Conservation (phyloP, 176 grass and related monocot species). For the Oryza meyeriana region DNA sequence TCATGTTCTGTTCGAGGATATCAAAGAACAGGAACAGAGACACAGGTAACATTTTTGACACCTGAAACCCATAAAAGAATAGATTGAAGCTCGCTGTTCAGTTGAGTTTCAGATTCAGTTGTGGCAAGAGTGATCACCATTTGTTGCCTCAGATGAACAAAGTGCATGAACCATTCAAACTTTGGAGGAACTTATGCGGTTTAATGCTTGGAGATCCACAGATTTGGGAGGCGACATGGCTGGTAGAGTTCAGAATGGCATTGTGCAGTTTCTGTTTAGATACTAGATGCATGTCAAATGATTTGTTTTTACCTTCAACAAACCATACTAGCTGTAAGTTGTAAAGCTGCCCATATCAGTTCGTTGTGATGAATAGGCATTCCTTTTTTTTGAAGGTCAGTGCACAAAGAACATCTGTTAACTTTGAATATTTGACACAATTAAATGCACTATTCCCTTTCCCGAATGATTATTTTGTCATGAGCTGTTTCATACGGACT, state of each 20-base stretch:
- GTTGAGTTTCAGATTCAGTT: neutral
- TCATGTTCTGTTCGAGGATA: conserved; percentile 98
- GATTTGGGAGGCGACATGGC: conserved; percentile 4
- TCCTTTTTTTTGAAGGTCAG: neutral
- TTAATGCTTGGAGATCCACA: neutral
- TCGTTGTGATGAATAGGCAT: conserved; percentile 7
- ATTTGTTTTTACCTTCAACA: neutral
- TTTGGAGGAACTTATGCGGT: neutral
- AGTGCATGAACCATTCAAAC: neutral
- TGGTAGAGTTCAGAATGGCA: conserved; percentile 14
- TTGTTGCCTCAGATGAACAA: conserved; percentile 39
- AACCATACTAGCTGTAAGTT: conserved; percentile 29
- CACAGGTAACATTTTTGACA: conserved; percentile 28
- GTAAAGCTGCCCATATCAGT: conserved; percentile 36
- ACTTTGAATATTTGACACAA: neutral
- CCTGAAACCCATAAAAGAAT: conserved; percentile 19
- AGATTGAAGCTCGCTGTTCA: neutral
- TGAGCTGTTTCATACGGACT: neutral
- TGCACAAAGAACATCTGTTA: neutral
- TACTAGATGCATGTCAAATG: neutral
- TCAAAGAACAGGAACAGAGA: conserved; percentile 77
- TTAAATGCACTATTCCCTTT: neutral
- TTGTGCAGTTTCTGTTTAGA: conserved; percentile 7
- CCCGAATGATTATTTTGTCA: neutral
- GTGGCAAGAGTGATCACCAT: neutral